Percentiles rank a stretch among this genome's conserved stretches.
phyloP scores from a whole-genome alignment of 148 eudicot genomes.

The Tetragonia tetragonoides region DNA sequence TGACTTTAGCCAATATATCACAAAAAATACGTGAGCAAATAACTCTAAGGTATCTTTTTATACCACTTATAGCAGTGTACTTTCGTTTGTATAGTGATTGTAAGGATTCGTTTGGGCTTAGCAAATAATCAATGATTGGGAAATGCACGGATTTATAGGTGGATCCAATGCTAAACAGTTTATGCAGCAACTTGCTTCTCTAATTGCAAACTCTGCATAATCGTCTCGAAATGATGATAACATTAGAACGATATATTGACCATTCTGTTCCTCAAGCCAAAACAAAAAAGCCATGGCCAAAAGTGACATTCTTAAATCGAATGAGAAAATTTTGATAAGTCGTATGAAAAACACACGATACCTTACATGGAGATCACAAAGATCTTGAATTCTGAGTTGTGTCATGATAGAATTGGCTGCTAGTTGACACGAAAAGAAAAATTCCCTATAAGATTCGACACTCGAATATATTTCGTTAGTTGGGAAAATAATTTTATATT shows the following conservation, averaged over 20 bases:
- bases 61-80: neutral
- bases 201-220: neutral
- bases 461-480: too few relatives aligned
- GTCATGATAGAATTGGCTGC: neutral
- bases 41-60: neutral
- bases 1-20: neutral
- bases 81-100: neutral
- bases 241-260: neutral
- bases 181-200: neutral
- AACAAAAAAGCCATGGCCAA: neutral
- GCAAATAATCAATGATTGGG: neutral
- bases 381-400: neutral
- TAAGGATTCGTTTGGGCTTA: neutral
- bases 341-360: neutral
- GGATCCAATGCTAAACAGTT: neutral
- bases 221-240: neutral
- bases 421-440: neutral
- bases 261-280: slow-evolving; percentile 1
- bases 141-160: neutral
- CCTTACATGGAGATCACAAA: neutral
- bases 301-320: neutral
- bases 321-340: neutral
- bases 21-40: neutral
- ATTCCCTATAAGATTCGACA: too few relatives aligned
- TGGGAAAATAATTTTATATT: too few relatives aligned